Percentiles rank a stretch among this genome's conserved stretches.
These are phyloP conservation scores for Entonaema liquescens DNA, from an alignment of 495 filamentous ascomycete genomes.

Conservation along the genomic window DNA sequence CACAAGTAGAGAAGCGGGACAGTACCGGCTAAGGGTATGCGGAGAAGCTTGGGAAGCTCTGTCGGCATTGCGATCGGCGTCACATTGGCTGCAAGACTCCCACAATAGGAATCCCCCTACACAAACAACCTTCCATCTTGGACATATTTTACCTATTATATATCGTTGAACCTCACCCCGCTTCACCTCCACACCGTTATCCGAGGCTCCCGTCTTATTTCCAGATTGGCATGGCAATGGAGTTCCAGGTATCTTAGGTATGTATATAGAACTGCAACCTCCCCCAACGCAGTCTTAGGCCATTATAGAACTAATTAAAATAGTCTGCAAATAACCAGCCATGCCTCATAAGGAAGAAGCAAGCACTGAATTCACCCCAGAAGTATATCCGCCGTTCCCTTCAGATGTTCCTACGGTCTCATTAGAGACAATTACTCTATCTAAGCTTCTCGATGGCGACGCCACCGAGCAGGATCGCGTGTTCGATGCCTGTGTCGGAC, in stretches of 20 bases:
- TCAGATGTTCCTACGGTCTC: conserved; percentile 62
- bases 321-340: neutral
- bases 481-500: conserved; percentile 58
- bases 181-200: neutral
- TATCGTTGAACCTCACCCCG: conserved; percentile 3
- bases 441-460: conserved; percentile 54
- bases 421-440: conserved; percentile 62
- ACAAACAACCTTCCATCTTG: conserved; percentile 20
- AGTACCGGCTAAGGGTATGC: conserved; percentile 14
- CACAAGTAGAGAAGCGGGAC: neutral
- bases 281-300: neutral
- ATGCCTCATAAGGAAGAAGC: conserved; percentile 39
- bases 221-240: neutral
- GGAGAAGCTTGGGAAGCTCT: conserved; percentile 30
- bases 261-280: neutral
- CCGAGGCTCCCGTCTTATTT: neutral
- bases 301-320: neutral
- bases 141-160: neutral
- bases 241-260: neutral
- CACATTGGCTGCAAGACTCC: conserved; percentile 11
- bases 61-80: conserved; percentile 16
- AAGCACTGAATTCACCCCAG: conserved; percentile 36
- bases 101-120: conserved; percentile 3
- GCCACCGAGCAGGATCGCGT: conserved; percentile 54
- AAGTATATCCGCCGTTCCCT: conserved; percentile 62